These are phyloP conservation scores for Podospora appendiculata DNA, from an alignment of 495 filamentous ascomycete genomes.

Conservation along the genomic window DNA sequence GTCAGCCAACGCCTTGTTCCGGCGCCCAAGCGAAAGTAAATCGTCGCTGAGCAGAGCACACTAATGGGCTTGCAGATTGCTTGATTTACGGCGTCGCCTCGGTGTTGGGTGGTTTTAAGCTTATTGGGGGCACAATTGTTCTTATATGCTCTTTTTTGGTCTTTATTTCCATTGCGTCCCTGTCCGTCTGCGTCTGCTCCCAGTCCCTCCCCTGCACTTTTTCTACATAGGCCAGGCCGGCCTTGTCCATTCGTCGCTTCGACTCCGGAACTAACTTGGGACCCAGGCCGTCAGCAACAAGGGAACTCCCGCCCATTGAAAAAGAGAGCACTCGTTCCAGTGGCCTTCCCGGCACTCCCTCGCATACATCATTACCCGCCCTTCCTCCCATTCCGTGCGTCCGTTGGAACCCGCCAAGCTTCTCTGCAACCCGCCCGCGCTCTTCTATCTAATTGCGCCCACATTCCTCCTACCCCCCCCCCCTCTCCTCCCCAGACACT, in stretches of 20 bases:
- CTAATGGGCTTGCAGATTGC: neutral
- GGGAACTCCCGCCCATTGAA: constrained; percentile 24
- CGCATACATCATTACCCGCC: neutral
- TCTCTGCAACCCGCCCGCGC: neutral
- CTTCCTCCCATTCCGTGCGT: constrained; percentile 5
- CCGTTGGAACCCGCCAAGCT: constrained; percentile 4
- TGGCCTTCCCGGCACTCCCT: constrained; percentile 5
- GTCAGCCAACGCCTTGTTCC: constrained; percentile 6
- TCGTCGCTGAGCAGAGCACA: neutral
- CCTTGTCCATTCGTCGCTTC: constrained; percentile 6
- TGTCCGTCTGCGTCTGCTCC: neutral
- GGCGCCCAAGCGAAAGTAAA: constrained; percentile 1
- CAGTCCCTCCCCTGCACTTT: constrained; percentile 6
- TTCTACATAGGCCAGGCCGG: constrained; percentile 1
- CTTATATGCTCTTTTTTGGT: neutral
- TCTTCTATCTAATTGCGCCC: constrained; percentile 6
- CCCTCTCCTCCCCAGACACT: neutral
- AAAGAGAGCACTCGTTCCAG: constrained; percentile 21
- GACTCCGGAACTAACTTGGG: constrained; percentile 16
- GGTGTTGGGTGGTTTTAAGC: neutral
- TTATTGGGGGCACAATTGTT: neutral
- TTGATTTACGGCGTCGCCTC: neutral
- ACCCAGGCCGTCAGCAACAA: constrained; percentile 20
- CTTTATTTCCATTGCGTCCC: neutral
- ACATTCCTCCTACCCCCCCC: constrained; percentile 4